Conservation (phyloP, 2,329 filamentous ascomycete genomes). For the Pseudonectria foliicola region DNA sequence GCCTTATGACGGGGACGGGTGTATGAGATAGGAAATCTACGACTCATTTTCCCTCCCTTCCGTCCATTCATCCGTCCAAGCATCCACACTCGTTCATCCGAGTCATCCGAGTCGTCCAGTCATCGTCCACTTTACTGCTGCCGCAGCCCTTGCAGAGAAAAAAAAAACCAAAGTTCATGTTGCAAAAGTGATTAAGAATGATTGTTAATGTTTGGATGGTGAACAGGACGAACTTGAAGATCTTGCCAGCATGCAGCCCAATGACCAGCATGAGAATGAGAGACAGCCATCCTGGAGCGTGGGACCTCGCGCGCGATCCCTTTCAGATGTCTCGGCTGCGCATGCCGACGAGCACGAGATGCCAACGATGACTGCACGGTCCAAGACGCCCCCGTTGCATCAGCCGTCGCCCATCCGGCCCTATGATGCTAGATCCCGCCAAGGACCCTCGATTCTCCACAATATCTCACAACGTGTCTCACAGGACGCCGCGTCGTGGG, state of each 20-base stretch:
- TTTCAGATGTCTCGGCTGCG: constrained; percentile 15
- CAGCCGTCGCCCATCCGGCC: constrained; percentile 8
- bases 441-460: not conserved
- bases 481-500: too few relatives aligned
- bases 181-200: constrained; percentile 21
- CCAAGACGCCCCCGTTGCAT: constrained; percentile 3
- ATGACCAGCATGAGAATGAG: constrained; percentile 31
- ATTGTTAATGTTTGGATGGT: constrained; percentile 31
- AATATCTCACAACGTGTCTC: too few relatives aligned
- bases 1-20: constrained; percentile 27
- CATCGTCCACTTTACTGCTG: too few relatives aligned
- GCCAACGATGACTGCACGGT: constrained; percentile 5
- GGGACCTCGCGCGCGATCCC: constrained; percentile 28
- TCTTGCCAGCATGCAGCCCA: constrained; percentile 28
- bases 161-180: constrained; percentile 18
- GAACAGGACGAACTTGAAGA: constrained; percentile 30
- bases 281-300: constrained; percentile 40
- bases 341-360: constrained; percentile 16
- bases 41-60: constrained; percentile 25
- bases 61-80: constrained; percentile 13
- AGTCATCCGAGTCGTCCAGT: too few relatives aligned
- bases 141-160: constrained; percentile 21
- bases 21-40: constrained; percentile 37
- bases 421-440: constrained; percentile 2
- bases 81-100: too few relatives aligned